A percentile compares a stretch with the other conserved stretches of the same genome.
phyloP scores from a whole-genome alignment of 805 yeast genomes.

The Candida michaelii region DNA sequence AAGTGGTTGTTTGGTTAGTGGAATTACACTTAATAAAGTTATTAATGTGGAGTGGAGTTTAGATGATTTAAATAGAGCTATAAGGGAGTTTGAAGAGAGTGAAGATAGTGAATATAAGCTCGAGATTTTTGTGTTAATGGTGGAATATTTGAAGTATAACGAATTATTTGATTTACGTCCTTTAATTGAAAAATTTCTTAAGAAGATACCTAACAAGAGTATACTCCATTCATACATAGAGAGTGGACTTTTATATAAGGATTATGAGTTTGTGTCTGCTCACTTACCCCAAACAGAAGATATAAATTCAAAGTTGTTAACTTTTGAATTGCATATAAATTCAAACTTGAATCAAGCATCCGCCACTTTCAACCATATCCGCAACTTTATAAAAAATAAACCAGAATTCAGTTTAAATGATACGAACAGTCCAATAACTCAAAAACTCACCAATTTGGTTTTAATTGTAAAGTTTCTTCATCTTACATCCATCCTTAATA shows the following conservation, averaged over 20 bases:
- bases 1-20: slow-evolving; percentile 17
- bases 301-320: too few species aligned
- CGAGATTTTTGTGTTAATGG: slow-evolving; percentile 23
- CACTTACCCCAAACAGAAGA: too few species aligned
- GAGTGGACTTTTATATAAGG: background rate
- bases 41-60: slow-evolving; percentile 25
- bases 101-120: background rate
- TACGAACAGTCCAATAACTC: slow-evolving; percentile 2
- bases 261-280: background rate
- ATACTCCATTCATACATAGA: too few species aligned
- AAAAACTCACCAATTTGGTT: slow-evolving; percentile 26
- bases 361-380: slow-evolving; percentile 18
- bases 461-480: slow-evolving; percentile 37
- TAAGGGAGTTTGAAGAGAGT: slow-evolving; percentile 11
- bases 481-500: slow-evolving; percentile 25
- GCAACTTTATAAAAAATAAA: slow-evolving; percentile 23
- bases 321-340: too few species aligned
- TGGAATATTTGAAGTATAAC: slow-evolving; percentile 26
- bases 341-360: too few species aligned
- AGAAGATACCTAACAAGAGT: too few species aligned
- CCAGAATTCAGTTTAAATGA: slow-evolving; percentile 23
- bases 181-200: background rate
- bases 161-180: slow-evolving; percentile 14
- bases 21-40: slow-evolving; percentile 22
- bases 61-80: background rate